A percentile compares a stretch with the other conserved stretches of the same genome.
phyloP scores from a whole-genome alignment of 176 grass and related monocot genomes.

The Zea luxurians region DNA sequence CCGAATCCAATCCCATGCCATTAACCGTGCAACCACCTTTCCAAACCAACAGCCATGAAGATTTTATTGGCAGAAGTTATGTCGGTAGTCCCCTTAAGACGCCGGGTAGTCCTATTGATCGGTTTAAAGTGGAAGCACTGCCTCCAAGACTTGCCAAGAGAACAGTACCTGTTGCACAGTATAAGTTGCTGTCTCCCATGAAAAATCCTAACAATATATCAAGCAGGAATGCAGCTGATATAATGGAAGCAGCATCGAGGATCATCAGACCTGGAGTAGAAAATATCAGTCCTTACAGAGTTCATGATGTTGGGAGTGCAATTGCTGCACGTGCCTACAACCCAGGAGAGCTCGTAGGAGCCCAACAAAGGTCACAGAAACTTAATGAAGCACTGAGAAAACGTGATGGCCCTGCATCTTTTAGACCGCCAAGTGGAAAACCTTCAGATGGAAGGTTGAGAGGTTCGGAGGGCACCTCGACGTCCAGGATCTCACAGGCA shows the following conservation, averaged over 20 bases:
- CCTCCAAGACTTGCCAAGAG: slow-evolving; percentile 59
- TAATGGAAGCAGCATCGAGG: slow-evolving; percentile 78
- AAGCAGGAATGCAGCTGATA: slow-evolving; percentile 70
- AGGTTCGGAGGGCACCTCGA: slow-evolving; percentile 36
- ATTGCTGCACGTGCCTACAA: slow-evolving; percentile 46
- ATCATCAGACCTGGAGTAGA: slow-evolving; percentile 60
- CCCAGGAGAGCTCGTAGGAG: slow-evolving; percentile 42
- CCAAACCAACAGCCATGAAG: slow-evolving; percentile 29
- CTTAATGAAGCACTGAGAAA: slow-evolving; percentile 39
- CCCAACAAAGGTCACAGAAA: slow-evolving; percentile 47
- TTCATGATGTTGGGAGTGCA: slow-evolving; percentile 38
- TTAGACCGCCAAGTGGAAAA: slow-evolving; percentile 40
- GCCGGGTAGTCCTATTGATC: slow-evolving; percentile 76
- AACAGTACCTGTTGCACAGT: slow-evolving; percentile 49
- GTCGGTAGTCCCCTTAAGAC: slow-evolving; percentile 60
- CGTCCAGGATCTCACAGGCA: slow-evolving; percentile 32
- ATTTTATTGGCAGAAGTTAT: slow-evolving; percentile 41
- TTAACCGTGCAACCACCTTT: slow-evolving; percentile 27
- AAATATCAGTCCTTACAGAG: slow-evolving; percentile 27
- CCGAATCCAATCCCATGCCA: slow-evolving; percentile 41
- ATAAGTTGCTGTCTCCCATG: slow-evolving; percentile 61
- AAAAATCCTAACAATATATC: slow-evolving; percentile 55
- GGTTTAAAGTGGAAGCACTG: slow-evolving; percentile 77
- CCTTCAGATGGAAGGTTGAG: slow-evolving; percentile 33
- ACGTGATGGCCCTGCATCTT: slow-evolving; percentile 23